Evolutionary conservation across 148 eudicot genomes (phyloP).

Genomic region (Pouteria glomerata): DNA sequence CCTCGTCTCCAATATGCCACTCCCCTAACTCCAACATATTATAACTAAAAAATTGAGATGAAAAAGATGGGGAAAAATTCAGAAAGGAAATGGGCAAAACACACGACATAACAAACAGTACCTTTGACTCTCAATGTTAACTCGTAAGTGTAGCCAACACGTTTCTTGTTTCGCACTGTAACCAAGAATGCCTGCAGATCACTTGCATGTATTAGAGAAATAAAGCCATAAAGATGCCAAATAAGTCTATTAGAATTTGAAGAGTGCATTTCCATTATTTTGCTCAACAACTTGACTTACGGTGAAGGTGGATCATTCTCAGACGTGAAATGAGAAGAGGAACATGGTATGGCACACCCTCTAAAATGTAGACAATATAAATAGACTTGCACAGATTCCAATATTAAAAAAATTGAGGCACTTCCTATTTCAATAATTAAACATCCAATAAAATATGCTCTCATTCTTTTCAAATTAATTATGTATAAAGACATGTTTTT

Average conservation of each 20-base stretch:
- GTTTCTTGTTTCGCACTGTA: slow-evolving; percentile 89
- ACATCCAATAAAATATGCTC: too few relatives aligned
- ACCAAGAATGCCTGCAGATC: slow-evolving; percentile 76
- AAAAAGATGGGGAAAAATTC: neutral
- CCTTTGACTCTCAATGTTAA: slow-evolving; percentile 76
- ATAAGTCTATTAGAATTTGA: neutral
- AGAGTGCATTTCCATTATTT: neutral
- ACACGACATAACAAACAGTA: slow-evolving; percentile 13
- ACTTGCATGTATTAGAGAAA: slow-evolving; percentile 1
- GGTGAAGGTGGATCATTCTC: too few relatives aligned
- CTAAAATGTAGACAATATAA: too few relatives aligned
- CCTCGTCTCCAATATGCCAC: slow-evolving; percentile 72
- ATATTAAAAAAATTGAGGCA: too few relatives aligned
- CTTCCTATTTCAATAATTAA: too few relatives aligned
- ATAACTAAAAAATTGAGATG: neutral
- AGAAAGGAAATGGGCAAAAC: neutral
- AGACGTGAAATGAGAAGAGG: too few relatives aligned
- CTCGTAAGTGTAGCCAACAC: slow-evolving; percentile 95
- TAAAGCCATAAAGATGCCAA: neutral
- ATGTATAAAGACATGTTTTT: too few relatives aligned
- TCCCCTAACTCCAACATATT: slow-evolving; percentile 51
- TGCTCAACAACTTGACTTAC: neutral
- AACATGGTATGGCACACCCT: too few relatives aligned
- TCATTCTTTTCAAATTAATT: too few relatives aligned
- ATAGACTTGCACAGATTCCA: too few relatives aligned